These are phyloP conservation scores for Mucuna pruriens DNA, from an alignment of 306 rosid genomes.

Conservation along the genomic window DNA sequence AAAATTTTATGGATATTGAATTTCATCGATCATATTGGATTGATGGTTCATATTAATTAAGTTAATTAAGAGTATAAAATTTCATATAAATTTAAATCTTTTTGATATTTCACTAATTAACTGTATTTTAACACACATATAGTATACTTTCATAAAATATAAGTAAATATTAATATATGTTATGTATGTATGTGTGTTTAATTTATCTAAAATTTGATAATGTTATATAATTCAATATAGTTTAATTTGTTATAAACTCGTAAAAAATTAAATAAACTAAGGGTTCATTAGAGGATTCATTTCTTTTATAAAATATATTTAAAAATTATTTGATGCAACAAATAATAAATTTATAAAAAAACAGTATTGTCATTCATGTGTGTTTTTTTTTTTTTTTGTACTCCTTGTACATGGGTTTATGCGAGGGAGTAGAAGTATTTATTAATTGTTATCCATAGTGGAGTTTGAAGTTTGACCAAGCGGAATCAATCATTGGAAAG, in stretches of 20 bases:
- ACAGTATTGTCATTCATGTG: background rate
- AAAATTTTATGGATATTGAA: too few species aligned
- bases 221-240: background rate
- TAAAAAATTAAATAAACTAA: background rate
- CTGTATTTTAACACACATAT: background rate
- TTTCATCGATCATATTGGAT: too few species aligned
- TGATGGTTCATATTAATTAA: too few species aligned
- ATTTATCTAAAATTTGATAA: background rate
- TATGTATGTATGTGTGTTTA: background rate
- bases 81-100: too few species aligned
- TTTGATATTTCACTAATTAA: background rate
- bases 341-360: background rate
- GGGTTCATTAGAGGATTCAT: background rate
- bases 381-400: too few species aligned
- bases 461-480: background rate
- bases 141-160: background rate
- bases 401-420: background rate
- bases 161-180: background rate
- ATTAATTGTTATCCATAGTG: background rate
- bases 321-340: background rate
- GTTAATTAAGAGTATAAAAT: too few species aligned
- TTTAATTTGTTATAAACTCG: background rate
- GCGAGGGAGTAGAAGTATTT: background rate
- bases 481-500: background rate
- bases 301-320: too few species aligned